Conservation (phyloP, 352 stramenopile genomes). For the Saprolegnia diclina region DNA sequence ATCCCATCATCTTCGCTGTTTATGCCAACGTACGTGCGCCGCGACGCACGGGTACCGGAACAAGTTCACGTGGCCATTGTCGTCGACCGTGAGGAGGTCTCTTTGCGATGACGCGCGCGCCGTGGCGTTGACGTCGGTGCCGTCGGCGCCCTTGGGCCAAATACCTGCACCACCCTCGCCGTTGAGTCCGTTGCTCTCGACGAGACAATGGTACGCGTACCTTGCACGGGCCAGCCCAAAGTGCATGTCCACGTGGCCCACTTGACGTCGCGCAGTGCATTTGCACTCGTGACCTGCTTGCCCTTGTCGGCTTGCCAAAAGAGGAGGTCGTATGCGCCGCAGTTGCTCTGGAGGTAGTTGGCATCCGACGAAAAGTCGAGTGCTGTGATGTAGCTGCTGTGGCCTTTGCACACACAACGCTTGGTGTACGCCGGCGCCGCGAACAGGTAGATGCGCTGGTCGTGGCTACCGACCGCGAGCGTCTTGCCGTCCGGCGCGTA, state of each 20-base stretch:
- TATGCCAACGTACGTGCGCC: slow-evolving; percentile 8
- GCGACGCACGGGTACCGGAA: slow-evolving; percentile 60
- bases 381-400: slow-evolving; percentile 74
- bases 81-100: slow-evolving; percentile 69
- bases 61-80: slow-evolving; percentile 83
- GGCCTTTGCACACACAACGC: slow-evolving; percentile 27
- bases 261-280: slow-evolving; percentile 64
- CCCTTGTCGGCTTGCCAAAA: slow-evolving; percentile 73
- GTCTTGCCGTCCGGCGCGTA: slow-evolving; percentile 46
- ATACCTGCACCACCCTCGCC: slow-evolving; percentile 45
- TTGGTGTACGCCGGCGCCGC: slow-evolving; percentile 21
- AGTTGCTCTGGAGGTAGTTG: slow-evolving; percentile 82
- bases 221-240: slow-evolving; percentile 87
- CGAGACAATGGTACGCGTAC: no score
- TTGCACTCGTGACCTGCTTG: slow-evolving; percentile 45
- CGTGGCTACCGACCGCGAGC: slow-evolving; percentile 54
- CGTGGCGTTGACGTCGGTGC: slow-evolving; percentile 75
- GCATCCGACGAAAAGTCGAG: slow-evolving; percentile 87
- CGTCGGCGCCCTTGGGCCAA: slow-evolving; percentile 65
- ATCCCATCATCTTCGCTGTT: neutral
- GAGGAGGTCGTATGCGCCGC: slow-evolving; percentile 76
- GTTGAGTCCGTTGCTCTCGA: no score
- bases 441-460: slow-evolving; percentile 63
- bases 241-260: slow-evolving; percentile 89
- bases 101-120: slow-evolving; percentile 58